Evolutionary conservation across 2,329 filamentous ascomycete genomes (phyloP), one percentile per base, ranked within the genome.

Genomic region (Pochonia chlamydosporia): DNA sequence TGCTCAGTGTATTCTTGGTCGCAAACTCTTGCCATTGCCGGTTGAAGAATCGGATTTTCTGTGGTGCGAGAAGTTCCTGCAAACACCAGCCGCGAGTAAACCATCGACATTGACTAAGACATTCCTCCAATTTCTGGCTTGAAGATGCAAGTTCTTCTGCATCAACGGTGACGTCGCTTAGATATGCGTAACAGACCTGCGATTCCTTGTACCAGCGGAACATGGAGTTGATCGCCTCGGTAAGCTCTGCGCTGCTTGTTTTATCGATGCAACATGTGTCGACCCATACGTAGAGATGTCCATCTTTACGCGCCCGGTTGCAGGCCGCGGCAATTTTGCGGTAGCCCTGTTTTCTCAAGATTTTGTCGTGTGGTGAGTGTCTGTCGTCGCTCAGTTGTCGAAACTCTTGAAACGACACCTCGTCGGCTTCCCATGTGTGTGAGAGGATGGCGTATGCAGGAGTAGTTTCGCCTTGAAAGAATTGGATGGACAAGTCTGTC

Each of bases 1-100:
- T n/a, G 3, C 40, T 35, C 5, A 62, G 35, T 1, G 48, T 43
- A 2, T 37, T 18, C 41, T 59, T 63, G 2, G 52, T 55, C 2
- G 63, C 64, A 2, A 64, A 45, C 1, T 37, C 44, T 0, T 28
- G 20, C 66, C 64, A 69, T 2, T 43, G 39, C 0, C 14, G 9
- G 33, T 61, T 52, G 51, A 57, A 67, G 48, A 71, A 68, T 3
- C 49, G 21, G 1, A 67, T 18, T 0, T 50, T 35, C 1, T 13
- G 16, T 1, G 63, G 64, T 0, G 65, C 85, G 4, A 89, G 71
- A 0, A 85, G 81, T 63, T 88, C 81, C 59, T 85, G 84, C 53
- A 84, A 67, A 0, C 82, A 87, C 57, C 81, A 78, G 14, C 64
- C 64, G 76, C 74, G 53, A 1, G 55, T 60, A 44, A 67, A 67